phyloP scores from a whole-genome alignment of 2,329 filamentous ascomycete species.

The Fusarium subtropicale region DNA sequence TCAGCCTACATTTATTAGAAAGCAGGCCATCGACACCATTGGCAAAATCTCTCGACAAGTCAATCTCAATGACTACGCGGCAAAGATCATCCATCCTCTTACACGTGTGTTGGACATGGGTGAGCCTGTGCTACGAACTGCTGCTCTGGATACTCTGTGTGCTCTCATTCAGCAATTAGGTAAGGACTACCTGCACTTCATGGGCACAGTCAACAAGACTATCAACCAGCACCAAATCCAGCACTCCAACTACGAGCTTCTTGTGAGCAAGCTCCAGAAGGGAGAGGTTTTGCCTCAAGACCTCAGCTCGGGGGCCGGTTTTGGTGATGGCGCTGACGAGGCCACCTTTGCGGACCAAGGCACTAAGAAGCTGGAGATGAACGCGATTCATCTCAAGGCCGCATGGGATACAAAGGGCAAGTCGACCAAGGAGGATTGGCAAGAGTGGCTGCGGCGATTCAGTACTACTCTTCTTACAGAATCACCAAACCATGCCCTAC shows the following conservation, averaged over 20 bases:
- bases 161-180: conserved; percentile 96
- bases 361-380: conserved; percentile 95
- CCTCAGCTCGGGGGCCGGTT: conserved; percentile 85
- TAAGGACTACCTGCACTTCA: conserved; percentile 94
- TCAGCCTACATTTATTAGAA: conserved; percentile 82
- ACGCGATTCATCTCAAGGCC: conserved; percentile 95
- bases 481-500: conserved; percentile 93
- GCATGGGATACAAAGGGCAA: conserved; percentile 98
- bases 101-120: conserved; percentile 81
- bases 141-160: conserved; percentile 93
- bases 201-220: conserved; percentile 91
- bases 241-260: conserved; percentile 90
- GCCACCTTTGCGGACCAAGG: conserved; percentile 83
- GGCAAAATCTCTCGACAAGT: conserved; percentile 95
- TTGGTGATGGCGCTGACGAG: conserved; percentile 82
- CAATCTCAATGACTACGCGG: conserved; percentile 96
- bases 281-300: conserved; percentile 96
- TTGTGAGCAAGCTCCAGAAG: conserved; percentile 93
- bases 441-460: conserved; percentile 97
- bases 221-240: conserved; percentile 83
- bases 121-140: conserved; percentile 79
- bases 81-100: conserved; percentile 94
- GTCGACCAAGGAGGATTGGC: conserved; percentile 98
- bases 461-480: conserved; percentile 95
- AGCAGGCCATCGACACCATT: conserved; percentile 92